A percentile compares a stretch with the other conserved stretches of the same genome.
Conservation (phyloP, 352 stramenopile genomes). For the Phytopythium chamaehyphon region DNA sequence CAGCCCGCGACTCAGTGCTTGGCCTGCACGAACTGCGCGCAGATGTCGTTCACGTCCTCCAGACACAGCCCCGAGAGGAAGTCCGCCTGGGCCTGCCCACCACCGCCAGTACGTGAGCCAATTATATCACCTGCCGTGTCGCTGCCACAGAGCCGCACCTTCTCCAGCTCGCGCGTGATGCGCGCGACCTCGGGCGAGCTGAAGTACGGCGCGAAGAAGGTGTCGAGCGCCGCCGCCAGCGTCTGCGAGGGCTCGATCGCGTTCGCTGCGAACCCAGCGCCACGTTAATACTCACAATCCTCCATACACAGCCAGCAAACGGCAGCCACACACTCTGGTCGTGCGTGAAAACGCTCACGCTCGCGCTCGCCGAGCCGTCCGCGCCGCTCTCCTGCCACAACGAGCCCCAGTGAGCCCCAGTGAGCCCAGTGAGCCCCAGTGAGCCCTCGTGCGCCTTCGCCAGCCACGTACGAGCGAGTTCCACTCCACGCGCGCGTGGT, state of each 20-base stretch:
- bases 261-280: slow-evolving; percentile 6
- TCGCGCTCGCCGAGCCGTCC: slow-evolving; percentile 6
- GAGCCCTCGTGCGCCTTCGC: neutral
- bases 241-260: slow-evolving; percentile 37
- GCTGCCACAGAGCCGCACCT: slow-evolving; percentile 23
- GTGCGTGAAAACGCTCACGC: slow-evolving; percentile 5
- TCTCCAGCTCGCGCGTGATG: slow-evolving; percentile 57
- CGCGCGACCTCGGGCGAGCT: slow-evolving; percentile 46
- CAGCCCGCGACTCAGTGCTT: slow-evolving; percentile 9
- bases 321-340: neutral
- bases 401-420: neutral
- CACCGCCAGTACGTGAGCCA: slow-evolving; percentile 6
- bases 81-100: slow-evolving; percentile 34
- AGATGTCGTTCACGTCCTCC: slow-evolving; percentile 70
- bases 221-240: slow-evolving; percentile 42
- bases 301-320: too few species aligned
- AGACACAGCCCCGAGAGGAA: slow-evolving; percentile 59
- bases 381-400: slow-evolving; percentile 19
- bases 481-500: slow-evolving; percentile 72
- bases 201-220: slow-evolving; percentile 67
- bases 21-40: slow-evolving; percentile 50
- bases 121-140: neutral
- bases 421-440: neutral
- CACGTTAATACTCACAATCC: neutral
- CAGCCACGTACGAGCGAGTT: slow-evolving; percentile 53